Evolutionary conservation across 78 protist species (phyloP).

Genomic region (Dictyostelium intermedium): DNA sequence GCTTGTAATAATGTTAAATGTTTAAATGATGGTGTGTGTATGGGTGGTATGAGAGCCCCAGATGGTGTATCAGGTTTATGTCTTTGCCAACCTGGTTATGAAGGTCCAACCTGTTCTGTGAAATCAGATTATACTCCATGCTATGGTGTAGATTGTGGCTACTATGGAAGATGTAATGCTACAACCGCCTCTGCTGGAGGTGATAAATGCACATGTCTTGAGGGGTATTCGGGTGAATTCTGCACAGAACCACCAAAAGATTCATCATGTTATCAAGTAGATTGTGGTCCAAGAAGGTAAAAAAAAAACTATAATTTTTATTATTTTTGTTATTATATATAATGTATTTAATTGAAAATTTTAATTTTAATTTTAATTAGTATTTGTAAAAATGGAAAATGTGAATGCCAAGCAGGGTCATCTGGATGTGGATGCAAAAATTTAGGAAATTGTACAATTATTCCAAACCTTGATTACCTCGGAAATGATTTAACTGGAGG

Average conservation of each 20-base stretch:
- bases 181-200: neutral
- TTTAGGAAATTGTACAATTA: neutral
- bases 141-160: neutral
- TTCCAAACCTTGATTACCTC: neutral
- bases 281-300: slow-evolving; percentile 8
- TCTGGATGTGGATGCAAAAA: neutral
- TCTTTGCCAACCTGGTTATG: slow-evolving; percentile 2
- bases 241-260: neutral
- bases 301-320: too few relatives aligned
- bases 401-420: neutral
- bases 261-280: neutral
- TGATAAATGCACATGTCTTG: neutral
- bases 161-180: neutral
- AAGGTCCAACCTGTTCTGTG: neutral
- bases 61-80: neutral
- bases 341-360: too few relatives aligned
- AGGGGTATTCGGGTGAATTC: neutral
- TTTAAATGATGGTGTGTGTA: neutral
- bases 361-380: neutral
- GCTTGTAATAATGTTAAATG: neutral
- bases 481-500: neutral
- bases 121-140: neutral
- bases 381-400: slow-evolving; percentile 7
- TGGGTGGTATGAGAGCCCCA: slow-evolving; percentile 3
- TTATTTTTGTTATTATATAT: too few relatives aligned